phyloP scores from a whole-genome alignment of 352 stramenopile species.

The Pythium sp. region DNA sequence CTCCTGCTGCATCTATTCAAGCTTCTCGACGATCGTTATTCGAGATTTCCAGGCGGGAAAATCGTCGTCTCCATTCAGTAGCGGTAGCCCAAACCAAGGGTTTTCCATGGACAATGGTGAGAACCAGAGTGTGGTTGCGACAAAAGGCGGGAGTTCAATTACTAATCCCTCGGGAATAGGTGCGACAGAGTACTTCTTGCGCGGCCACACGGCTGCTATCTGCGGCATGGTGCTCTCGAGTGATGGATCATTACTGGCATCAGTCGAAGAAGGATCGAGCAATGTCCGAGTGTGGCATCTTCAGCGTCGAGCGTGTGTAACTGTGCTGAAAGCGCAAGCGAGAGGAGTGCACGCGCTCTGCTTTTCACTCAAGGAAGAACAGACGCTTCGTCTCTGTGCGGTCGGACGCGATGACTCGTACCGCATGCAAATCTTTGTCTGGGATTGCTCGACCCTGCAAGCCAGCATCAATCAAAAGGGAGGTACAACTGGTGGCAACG shows the following conservation, averaged over 20 bases:
- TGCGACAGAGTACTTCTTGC: conserved; percentile 33
- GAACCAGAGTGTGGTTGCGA: conserved; percentile 6
- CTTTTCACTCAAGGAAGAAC: conserved; percentile 35
- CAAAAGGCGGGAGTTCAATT: conserved; percentile 2
- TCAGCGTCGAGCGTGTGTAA: conserved; percentile 32
- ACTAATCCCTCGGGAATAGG: neutral
- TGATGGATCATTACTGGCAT: conserved; percentile 42
- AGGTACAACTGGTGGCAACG: neutral
- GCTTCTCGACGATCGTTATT: conserved; percentile 61
- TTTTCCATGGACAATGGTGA: neutral
- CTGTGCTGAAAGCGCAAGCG: conserved; percentile 44
- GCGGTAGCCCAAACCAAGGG: neutral
- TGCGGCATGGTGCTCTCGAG: conserved; percentile 40
- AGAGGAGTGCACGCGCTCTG: conserved; percentile 45
- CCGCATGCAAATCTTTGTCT: conserved; percentile 76
- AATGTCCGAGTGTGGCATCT: conserved; percentile 62
- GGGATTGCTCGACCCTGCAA: conserved; percentile 42
- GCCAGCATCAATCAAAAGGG: neutral
- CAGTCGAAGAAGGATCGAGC: conserved; percentile 26
- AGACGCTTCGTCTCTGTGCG: conserved; percentile 40
- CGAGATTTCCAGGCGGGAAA: conserved; percentile 27
- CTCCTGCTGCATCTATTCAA: conserved; percentile 56
- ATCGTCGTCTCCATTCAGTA: neutral
- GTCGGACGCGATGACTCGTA: conserved; percentile 63
- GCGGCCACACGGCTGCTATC: conserved; percentile 34